These are phyloP conservation scores for Vararia minispora DNA, from an alignment of 768 basidiomycete species.

Conservation along the genomic window DNA sequence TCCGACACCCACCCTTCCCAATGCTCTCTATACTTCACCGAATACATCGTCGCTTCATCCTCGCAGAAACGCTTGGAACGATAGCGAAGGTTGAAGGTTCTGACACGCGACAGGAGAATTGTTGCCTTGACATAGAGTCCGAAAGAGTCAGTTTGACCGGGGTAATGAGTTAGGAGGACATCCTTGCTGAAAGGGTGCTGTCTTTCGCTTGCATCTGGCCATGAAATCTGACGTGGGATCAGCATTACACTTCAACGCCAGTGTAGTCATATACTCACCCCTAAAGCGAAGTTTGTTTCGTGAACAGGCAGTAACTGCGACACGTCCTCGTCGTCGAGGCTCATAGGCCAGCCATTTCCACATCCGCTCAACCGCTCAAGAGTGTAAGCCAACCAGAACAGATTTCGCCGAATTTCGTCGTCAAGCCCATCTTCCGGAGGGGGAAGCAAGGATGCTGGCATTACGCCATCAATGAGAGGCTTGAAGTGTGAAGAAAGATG, in stretches of 20 bases:
- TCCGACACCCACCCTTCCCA: constrained; percentile 11
- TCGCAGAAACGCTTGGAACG: constrained; percentile 48
- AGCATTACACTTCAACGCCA: constrained; percentile 2
- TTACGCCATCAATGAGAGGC: constrained; percentile 45
- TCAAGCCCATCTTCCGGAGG: constrained; percentile 53
- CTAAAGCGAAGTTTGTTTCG: constrained; percentile 46
- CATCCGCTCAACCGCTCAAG: constrained; percentile 56
- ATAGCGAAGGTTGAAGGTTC: constrained; percentile 59
- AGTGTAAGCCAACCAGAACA: constrained; percentile 65
- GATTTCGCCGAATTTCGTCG: constrained; percentile 61
- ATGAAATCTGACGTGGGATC: constrained; percentile 29
- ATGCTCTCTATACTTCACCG: constrained; percentile 10
- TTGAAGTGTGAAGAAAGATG: constrained; percentile 58
- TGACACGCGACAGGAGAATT: constrained; percentile 49
- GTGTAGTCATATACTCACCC: constrained; percentile 30
- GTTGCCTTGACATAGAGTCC: constrained; percentile 59
- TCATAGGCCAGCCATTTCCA: constrained; percentile 61
- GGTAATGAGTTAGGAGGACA: constrained; percentile 49
- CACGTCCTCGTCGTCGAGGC: constrained; percentile 64
- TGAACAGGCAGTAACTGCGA: constrained; percentile 59
- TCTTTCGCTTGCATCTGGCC: constrained; percentile 36
- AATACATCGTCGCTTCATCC: constrained; percentile 34
- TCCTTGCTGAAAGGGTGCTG: constrained; percentile 60
- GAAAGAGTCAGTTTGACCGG: constrained; percentile 58
- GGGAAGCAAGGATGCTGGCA: constrained; percentile 47